Conservation (phyloP, 1,284 basidiomycete species). For the Erythrobasidium hasegawianum region DNA sequence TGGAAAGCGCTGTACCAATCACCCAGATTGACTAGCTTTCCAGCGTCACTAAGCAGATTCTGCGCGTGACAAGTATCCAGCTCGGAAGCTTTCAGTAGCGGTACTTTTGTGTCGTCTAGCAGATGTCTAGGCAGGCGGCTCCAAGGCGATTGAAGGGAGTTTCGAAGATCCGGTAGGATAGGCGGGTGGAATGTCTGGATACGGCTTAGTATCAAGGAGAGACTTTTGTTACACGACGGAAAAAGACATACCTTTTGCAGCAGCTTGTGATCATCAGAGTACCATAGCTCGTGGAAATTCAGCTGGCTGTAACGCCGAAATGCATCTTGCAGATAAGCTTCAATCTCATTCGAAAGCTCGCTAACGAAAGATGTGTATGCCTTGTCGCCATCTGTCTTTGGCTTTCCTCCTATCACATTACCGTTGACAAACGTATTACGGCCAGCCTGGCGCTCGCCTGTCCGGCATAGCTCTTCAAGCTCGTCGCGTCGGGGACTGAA, state of each 20-base stretch:
- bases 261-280: constrained; percentile 15
- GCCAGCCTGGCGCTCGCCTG: constrained; percentile 10
- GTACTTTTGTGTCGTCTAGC: constrained; percentile 4
- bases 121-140: constrained; percentile 28
- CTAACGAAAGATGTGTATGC: constrained; percentile 19
- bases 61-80: constrained; percentile 20
- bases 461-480: constrained; percentile 19
- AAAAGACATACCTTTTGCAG: constrained; percentile 8
- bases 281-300: constrained; percentile 32
- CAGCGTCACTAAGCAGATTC: constrained; percentile 39
- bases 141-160: constrained; percentile 7
- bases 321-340: neutral
- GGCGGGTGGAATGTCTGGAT: constrained; percentile 24
- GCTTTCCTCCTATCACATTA: constrained; percentile 24
- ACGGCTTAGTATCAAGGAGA: neutral
- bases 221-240: neutral
- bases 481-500: neutral
- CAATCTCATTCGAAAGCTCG: neutral
- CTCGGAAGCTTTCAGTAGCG: neutral
- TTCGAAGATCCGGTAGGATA: constrained; percentile 11
- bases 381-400: constrained; percentile 24
- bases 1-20: constrained; percentile 44
- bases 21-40: constrained; percentile 42
- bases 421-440: constrained; percentile 25
- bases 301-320: constrained; percentile 16